Conservation (phyloP, 164 flowering plant species). For the Liriodendron chinense region DNA sequence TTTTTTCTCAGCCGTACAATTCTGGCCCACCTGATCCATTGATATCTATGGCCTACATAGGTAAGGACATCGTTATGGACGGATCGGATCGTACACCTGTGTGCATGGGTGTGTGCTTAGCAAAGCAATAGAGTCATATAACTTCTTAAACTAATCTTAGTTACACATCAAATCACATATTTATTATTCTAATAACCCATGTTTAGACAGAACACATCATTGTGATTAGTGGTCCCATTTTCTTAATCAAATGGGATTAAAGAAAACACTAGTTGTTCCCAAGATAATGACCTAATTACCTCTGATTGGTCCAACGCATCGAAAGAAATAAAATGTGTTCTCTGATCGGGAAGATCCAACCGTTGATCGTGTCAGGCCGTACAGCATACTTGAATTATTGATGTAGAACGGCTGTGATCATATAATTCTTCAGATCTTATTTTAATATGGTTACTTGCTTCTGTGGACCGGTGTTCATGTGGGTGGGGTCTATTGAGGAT, state of each 20-base stretch:
- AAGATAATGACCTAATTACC: background rate
- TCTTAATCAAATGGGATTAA: background rate
- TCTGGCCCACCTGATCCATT: too few relatives aligned
- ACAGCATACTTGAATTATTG: background rate
- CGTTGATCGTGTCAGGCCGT: background rate
- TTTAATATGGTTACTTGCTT: too few relatives aligned
- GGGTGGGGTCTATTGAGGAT: background rate
- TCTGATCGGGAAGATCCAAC: background rate
- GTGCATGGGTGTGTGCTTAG: background rate
- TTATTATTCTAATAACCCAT: background rate
- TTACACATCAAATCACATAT: background rate
- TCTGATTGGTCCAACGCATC: background rate
- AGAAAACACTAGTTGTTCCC: background rate
- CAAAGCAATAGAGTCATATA: background rate
- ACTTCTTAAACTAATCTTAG: background rate
- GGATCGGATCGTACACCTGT: too few relatives aligned
- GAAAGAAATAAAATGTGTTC: background rate
- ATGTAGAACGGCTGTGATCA: background rate
- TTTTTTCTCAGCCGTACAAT: too few relatives aligned
- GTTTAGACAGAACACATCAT: constrained; percentile 6
- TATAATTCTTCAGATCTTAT: background rate
- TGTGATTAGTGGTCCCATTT: background rate
- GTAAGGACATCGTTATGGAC: too few relatives aligned
- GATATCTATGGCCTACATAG: too few relatives aligned
- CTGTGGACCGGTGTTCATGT: too few relatives aligned